phyloP scores from a whole-genome alignment of 2,329 filamentous ascomycete species.

The Penicillium sp. region DNA sequence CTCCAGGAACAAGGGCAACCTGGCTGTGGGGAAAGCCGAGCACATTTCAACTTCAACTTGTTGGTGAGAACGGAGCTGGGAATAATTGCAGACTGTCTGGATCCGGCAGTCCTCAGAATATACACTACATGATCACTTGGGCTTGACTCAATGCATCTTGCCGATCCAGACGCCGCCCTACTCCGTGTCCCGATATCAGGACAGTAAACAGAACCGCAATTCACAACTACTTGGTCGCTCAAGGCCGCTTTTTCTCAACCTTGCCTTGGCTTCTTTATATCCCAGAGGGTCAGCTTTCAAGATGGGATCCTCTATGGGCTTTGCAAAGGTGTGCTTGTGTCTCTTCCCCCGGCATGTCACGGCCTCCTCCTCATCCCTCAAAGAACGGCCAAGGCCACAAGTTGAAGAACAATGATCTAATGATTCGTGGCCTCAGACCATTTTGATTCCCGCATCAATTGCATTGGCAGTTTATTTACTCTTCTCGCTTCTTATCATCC shows the following conservation, averaged over 20 bases:
- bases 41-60: not conserved
- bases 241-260: not conserved
- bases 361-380: not conserved
- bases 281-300: not conserved
- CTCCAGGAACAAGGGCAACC: not conserved
- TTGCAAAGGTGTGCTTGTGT: constrained; percentile 34
- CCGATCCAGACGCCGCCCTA: constrained; percentile 6
- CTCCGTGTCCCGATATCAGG: constrained; percentile 3
- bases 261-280: not conserved
- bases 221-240: not conserved
- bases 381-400: not conserved
- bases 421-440: constrained; percentile 56
- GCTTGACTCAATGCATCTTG: not conserved
- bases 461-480: constrained; percentile 71
- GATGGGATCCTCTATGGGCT: constrained; percentile 36
- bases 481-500: constrained; percentile 67
- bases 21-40: not conserved
- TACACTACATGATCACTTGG: not conserved
- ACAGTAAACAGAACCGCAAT: constrained; percentile 9
- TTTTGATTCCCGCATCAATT: constrained; percentile 72
- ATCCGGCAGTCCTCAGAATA: not conserved
- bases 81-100: not conserved
- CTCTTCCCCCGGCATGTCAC: not conserved
- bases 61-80: not conserved
- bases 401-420: constrained; percentile 6